A percentile compares a stretch with the other conserved stretches of the same genome.
Conservation (phyloP, 179 eudicot species). For the Sideroxylon spinosum region DNA sequence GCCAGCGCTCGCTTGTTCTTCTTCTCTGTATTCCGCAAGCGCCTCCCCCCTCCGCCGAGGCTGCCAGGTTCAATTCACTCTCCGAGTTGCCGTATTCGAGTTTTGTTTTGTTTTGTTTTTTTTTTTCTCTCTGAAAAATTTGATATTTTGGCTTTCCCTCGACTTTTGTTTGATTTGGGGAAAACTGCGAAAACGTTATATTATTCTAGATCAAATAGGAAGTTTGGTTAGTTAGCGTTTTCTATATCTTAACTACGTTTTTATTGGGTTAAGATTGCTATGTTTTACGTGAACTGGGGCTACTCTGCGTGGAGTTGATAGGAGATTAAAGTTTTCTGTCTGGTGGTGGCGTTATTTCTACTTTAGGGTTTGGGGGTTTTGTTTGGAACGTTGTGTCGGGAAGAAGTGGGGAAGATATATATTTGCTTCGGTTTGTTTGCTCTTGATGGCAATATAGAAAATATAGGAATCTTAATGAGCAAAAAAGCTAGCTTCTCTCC, state of each 20-base stretch:
- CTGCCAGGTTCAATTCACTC: conserved; percentile 36
- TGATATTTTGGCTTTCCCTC: no score
- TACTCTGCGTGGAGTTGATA: not conserved
- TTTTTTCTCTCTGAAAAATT: not conserved
- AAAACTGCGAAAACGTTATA: not conserved
- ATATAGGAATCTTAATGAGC: not conserved
- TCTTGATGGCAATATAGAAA: not conserved
- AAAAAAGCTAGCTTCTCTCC: not conserved
- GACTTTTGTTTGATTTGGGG: not conserved
- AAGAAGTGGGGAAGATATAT: not conserved
- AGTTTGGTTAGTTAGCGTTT: not conserved
- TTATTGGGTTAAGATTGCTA: not conserved
- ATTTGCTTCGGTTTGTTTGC: not conserved
- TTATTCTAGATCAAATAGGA: not conserved
- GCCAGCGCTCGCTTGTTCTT: conserved; percentile 62
- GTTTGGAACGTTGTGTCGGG: not conserved
- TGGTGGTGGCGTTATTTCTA: conserved; percentile 5
- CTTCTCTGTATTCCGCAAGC: conserved; percentile 64
- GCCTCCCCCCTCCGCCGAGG: conserved; percentile 54
- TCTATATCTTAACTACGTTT: not conserved
- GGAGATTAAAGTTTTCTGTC: not conserved
- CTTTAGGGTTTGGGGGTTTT: not conserved
- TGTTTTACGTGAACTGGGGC: not conserved
- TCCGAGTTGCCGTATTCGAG: not conserved
- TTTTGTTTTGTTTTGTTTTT: not conserved